phyloP scores from a whole-genome alignment of 179 eudicot genomes.

The Silene noctiflora region DNA sequence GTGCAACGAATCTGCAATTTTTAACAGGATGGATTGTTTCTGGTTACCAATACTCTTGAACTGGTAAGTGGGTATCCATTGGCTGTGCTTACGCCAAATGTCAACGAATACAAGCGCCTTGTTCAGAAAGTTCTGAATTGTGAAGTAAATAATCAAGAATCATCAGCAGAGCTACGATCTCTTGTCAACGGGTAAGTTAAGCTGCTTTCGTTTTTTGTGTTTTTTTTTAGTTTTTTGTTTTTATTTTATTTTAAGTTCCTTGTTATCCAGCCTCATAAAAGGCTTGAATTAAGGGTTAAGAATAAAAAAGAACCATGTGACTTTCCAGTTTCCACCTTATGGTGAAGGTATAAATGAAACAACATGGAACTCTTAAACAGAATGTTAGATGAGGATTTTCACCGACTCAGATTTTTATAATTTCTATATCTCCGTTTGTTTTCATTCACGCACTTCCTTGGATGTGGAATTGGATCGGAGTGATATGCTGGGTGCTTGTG shows the following conservation, averaged over 20 bases:
- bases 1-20: slow-evolving; percentile 8
- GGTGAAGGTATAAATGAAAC: no score
- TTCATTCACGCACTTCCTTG: no score
- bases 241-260: neutral
- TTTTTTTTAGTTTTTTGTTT: neutral
- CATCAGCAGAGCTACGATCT: slow-evolving; percentile 57
- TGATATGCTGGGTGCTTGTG: no score
- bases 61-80: slow-evolving; percentile 79
- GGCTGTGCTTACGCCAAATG: slow-evolving; percentile 91
- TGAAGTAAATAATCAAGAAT: slow-evolving; percentile 75
- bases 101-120: slow-evolving; percentile 92
- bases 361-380: no score
- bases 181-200: slow-evolving; percentile 69
- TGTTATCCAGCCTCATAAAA: neutral
- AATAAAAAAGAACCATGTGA: no score
- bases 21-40: slow-evolving; percentile 89
- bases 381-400: no score
- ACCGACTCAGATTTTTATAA: no score
- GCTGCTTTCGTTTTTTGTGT: neutral
- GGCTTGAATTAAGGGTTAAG: neutral
- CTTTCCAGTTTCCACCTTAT: no score
- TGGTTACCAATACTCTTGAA: slow-evolving; percentile 71
- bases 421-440: no score
- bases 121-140: slow-evolving; percentile 75
- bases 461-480: no score